Percentiles rank a stretch among this genome's conserved stretches.
Evolutionary conservation across 2,329 filamentous ascomycete species (phyloP).

Genomic region (Calonectria leucothoes): DNA sequence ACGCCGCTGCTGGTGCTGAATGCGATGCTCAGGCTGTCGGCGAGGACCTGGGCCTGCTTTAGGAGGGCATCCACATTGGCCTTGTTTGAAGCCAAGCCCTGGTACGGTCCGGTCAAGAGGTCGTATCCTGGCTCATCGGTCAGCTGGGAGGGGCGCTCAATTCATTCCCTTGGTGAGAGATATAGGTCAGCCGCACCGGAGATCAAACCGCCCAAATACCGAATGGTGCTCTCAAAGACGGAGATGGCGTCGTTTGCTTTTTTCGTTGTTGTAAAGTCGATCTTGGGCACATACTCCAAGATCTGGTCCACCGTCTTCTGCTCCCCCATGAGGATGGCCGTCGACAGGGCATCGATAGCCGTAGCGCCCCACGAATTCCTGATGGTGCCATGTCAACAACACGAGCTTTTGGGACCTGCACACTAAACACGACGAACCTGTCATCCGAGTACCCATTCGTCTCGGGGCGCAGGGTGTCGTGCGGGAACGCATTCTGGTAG

Average conservation of each 20-base stretch:
- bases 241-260: conserved; percentile 66
- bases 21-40: conserved; percentile 78
- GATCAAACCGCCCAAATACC: conserved; percentile 84
- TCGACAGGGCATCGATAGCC: conserved; percentile 83
- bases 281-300: conserved; percentile 74
- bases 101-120: conserved; percentile 76
- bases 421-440: conserved; percentile 60
- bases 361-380: conserved; percentile 90
- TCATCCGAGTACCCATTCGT: conserved; percentile 75
- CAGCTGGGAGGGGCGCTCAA: neutral
- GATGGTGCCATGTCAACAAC: conserved; percentile 47
- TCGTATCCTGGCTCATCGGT: conserved; percentile 67
- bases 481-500: conserved; percentile 78
- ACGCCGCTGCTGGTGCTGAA: conserved; percentile 83
- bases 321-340: conserved; percentile 81
- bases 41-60: conserved; percentile 74
- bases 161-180: neutral
- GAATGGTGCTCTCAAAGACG: conserved; percentile 91
- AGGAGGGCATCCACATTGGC: conserved; percentile 70
- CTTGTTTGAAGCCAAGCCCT: conserved; percentile 55
- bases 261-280: conserved; percentile 75
- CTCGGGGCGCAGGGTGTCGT: conserved; percentile 80
- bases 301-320: conserved; percentile 76
- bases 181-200: conserved; percentile 67
- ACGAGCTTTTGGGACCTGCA: conserved; percentile 51